Evolutionary conservation across 306 rosid species (phyloP).

Genomic region (Prunus kanzakura): DNA sequence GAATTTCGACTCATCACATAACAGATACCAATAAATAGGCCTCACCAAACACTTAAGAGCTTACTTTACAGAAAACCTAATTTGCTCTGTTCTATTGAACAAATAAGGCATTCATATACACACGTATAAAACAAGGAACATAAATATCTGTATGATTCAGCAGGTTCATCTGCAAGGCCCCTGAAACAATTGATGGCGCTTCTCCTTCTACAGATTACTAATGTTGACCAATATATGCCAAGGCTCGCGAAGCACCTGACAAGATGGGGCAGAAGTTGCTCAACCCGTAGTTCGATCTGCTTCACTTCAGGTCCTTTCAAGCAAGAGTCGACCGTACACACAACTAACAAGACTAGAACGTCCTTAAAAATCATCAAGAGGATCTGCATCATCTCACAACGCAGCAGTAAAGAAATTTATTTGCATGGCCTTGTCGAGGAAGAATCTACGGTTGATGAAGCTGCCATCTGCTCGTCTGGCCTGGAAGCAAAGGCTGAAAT

Average conservation of each 20-base stretch:
- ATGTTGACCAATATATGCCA: conserved; percentile 27
- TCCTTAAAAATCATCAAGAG: conserved; percentile 68
- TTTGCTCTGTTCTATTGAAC: too few species aligned
- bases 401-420: conserved; percentile 67
- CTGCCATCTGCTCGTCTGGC: conserved; percentile 74
- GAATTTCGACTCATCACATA: too few species aligned
- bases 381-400: conserved; percentile 70
- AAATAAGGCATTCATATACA: background rate
- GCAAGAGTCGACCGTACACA: conserved; percentile 65
- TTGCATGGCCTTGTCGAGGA: conserved; percentile 62
- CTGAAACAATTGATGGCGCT: background rate
- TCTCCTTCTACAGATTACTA: conserved; percentile 39
- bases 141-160: too few species aligned
- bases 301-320: conserved; percentile 75
- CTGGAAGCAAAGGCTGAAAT: conserved; percentile 84
- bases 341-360: conserved; percentile 68
- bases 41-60: too few species aligned
- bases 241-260: conserved; percentile 37
- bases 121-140: background rate
- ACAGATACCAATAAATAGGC: too few species aligned
- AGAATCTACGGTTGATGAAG: conserved; percentile 58
- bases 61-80: too few species aligned
- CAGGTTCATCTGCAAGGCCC: too few species aligned
- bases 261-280: conserved; percentile 78
- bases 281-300: conserved; percentile 64